phyloP scores from a whole-genome alignment of 129 eudicot genomes.

The Deinandra increscens region DNA sequence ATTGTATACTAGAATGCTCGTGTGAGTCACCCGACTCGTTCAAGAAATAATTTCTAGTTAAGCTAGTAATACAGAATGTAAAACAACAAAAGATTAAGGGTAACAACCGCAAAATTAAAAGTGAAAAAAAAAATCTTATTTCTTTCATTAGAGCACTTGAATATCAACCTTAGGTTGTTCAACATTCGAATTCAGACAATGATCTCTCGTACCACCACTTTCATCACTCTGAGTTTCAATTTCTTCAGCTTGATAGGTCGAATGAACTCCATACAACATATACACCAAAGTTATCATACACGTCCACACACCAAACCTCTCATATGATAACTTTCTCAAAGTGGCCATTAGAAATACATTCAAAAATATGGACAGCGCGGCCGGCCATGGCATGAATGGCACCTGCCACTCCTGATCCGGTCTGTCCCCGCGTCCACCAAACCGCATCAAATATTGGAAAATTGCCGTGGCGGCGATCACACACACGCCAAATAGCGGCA shows the following conservation, averaged over 20 bases:
- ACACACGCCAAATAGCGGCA: constrained; percentile 39
- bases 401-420: constrained; percentile 50
- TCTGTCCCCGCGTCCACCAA: constrained; percentile 3
- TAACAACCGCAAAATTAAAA: no score
- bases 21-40: no score
- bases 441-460: constrained; percentile 48
- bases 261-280: constrained; percentile 73
- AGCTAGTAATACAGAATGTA: not conserved
- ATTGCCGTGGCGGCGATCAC: constrained; percentile 41
- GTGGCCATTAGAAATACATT: constrained; percentile 74
- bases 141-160: constrained; percentile 37
- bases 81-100: not conserved
- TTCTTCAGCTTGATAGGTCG: constrained; percentile 64
- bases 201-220: constrained; percentile 22
- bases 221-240: constrained; percentile 26
- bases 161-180: constrained; percentile 51
- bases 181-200: constrained; percentile 30
- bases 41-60: not conserved
- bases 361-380: constrained; percentile 57
- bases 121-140: no score
- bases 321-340: constrained; percentile 44
- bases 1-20: no score
- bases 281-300: constrained; percentile 60
- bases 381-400: constrained; percentile 87
- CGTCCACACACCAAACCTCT: constrained; percentile 79